Evolutionary conservation across 495 filamentous ascomycete genomes (phyloP), one percentile per base, ranked within the genome.

Genomic region (Aspergillus steynii): DNA sequence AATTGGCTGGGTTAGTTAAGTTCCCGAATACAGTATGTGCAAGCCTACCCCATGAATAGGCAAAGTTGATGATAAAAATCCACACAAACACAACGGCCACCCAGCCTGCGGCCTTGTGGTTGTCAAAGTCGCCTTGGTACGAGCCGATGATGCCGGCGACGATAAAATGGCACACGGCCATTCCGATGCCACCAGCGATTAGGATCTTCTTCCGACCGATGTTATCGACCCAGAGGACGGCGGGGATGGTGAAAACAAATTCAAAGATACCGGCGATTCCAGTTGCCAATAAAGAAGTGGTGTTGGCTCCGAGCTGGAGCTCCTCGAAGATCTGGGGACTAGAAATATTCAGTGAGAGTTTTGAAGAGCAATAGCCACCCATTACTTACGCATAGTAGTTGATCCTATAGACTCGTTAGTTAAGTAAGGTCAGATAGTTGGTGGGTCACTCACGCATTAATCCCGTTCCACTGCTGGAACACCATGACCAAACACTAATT

Each of bases 201-300:
- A 96, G 81, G n/a, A 93, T 80, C n/a, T 86, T 83, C 61, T 90
- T 83, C 15, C 90, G 88, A 29, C 90, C 90, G 31, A 85, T 85
- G 58, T 83, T 83, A 66, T 93, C 90, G 64, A 92, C 87, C 76
- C 86, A 90, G 66, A 90, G 82, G 65, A 88, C 89, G 55, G 85
- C 87, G 46, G 88, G 75, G 12, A 84, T 77, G 4, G 88, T 90
- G 68, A 88, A 88, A 64, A 91, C 75, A 72, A 92, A 90, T 68
- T 91, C 88, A 14, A 90, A 71, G 25, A 89, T 88, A 65, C 90
- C 91, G 61, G 88, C 88, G n/a, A 91, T 80, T 25, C 88, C 87
- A 2, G 87, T 89, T 1, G 86, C 86, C n/a, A 90, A 81, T 51
- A 91, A 78, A 61, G 84, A 84, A 60, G 85, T 80, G 63, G 90